phyloP scores from a whole-genome alignment of 352 stramenopile genomes.

The Phytophthora tubulina region DNA sequence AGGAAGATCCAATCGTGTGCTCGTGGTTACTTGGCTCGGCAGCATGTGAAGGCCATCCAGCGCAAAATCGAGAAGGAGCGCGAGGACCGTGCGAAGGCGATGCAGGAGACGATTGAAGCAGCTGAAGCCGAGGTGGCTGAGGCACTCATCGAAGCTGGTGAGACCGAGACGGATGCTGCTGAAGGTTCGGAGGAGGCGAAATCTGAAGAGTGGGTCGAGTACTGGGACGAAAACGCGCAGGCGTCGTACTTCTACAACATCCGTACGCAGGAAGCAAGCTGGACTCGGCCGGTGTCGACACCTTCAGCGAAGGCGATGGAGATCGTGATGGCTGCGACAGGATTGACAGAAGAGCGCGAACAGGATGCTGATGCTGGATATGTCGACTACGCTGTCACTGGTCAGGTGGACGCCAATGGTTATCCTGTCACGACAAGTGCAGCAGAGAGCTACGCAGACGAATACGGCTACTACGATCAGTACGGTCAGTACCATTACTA shows the following conservation, averaged over 20 bases:
- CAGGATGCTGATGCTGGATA: slow-evolving; percentile 24
- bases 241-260: slow-evolving; percentile 93
- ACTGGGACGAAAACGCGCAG: slow-evolving; percentile 91
- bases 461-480: slow-evolving; percentile 86
- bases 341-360: slow-evolving; percentile 24
- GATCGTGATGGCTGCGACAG: slow-evolving; percentile 43
- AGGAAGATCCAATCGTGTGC: slow-evolving; percentile 66
- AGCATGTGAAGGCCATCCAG: slow-evolving; percentile 65
- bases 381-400: slow-evolving; percentile 59
- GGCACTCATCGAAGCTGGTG: slow-evolving; percentile 38
- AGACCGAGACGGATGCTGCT: slow-evolving; percentile 18
- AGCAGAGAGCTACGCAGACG: slow-evolving; percentile 64
- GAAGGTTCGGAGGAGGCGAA: slow-evolving; percentile 21
- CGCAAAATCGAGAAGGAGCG: slow-evolving; percentile 73
- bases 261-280: slow-evolving; percentile 87
- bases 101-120: slow-evolving; percentile 68
- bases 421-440: slow-evolving; percentile 32
- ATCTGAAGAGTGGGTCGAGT: slow-evolving; percentile 88
- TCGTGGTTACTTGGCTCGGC: slow-evolving; percentile 67
- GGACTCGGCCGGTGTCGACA: slow-evolving; percentile 71
- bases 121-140: slow-evolving; percentile 67
- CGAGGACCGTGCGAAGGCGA: slow-evolving; percentile 58
- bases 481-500: slow-evolving; percentile 89
- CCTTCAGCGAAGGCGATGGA: slow-evolving; percentile 50
- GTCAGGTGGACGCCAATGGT: slow-evolving; percentile 40